phyloP scores from a whole-genome alignment of 1,139 yeast genomes.

The Eremothecium sinecaudum region DNA sequence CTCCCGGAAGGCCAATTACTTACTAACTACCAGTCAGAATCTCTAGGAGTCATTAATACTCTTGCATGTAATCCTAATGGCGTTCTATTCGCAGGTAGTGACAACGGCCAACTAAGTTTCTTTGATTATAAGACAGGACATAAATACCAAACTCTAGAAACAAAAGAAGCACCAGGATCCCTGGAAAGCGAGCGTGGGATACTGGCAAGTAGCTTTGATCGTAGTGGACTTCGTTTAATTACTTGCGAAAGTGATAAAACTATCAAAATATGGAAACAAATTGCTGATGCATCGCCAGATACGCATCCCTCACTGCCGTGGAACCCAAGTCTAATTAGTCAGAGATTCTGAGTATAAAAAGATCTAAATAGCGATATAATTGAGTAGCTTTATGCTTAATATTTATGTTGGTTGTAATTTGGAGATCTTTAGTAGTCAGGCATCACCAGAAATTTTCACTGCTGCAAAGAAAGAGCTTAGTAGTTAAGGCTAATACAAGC shows the following conservation, averaged over 20 bases:
- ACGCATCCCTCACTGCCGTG: constrained; percentile 42
- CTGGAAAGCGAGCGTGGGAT: constrained; percentile 59
- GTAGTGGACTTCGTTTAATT: constrained; percentile 67
- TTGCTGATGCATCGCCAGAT: constrained; percentile 37
- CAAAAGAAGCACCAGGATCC: constrained; percentile 62
- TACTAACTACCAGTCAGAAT: constrained; percentile 42
- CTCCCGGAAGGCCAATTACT: constrained; percentile 69
- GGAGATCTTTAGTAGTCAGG: no score
- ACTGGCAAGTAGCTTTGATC: constrained; percentile 65
- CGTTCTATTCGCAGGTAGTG: constrained; percentile 73
- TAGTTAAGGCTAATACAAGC: no score
- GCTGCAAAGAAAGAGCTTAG: no score
- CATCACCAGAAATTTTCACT: no score
- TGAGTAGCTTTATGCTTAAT: no score
- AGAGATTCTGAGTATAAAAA: constrained; percentile 26
- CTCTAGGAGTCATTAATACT: constrained; percentile 56
- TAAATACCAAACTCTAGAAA: constrained; percentile 44
- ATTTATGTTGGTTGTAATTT: no score
- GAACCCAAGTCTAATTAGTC: constrained; percentile 32
- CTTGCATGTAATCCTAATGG: constrained; percentile 57
- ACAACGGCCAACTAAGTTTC: constrained; percentile 68
- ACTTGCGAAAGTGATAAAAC: constrained; percentile 90
- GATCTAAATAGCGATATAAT: no score
- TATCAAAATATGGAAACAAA: constrained; percentile 73
- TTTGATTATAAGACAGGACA: constrained; percentile 71